Percentiles rank a stretch among this genome's conserved stretches.
phyloP scores from a whole-genome alignment of 2,329 filamentous ascomycete genomes.

The Trichoderma sp. region DNA sequence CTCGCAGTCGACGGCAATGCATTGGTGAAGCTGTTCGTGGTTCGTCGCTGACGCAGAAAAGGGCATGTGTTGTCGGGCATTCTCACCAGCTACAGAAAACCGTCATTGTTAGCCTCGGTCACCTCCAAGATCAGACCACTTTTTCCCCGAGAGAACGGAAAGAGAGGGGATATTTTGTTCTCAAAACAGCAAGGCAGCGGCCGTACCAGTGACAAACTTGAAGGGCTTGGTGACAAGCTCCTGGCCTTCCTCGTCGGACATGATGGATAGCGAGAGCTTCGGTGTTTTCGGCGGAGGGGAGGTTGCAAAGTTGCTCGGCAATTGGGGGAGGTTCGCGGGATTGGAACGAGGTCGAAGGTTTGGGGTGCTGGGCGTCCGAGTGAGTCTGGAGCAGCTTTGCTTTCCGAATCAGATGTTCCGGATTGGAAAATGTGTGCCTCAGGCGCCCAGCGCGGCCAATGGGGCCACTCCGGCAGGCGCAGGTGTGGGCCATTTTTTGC shows the following conservation, averaged over 20 bases:
- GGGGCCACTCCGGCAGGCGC: conserved; percentile 36
- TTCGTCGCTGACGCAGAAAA: conserved; percentile 30
- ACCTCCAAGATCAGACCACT: conserved; percentile 40
- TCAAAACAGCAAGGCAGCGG: background rate
- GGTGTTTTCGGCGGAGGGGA: conserved; percentile 37
- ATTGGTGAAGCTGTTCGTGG: conserved; percentile 37
- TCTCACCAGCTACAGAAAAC: conserved; percentile 49
- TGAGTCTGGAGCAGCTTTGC: conserved; percentile 33
- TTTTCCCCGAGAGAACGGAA: conserved; percentile 29
- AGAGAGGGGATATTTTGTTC: conserved; percentile 42
- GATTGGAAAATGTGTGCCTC: conserved; percentile 44
- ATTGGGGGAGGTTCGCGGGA: conserved; percentile 28
- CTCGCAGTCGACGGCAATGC: conserved; percentile 16
- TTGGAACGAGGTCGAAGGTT: conserved; percentile 37
- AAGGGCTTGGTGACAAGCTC: conserved; percentile 95
- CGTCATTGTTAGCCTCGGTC: conserved; percentile 45
- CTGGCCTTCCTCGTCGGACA: conserved; percentile 81
- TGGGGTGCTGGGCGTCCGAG: conserved; percentile 39
- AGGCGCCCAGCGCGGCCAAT: conserved; percentile 44
- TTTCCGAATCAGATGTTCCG: conserved; percentile 49
- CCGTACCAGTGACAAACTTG: conserved; percentile 99
- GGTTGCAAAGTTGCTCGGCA: conserved; percentile 30
- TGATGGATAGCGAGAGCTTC: conserved; percentile 54
- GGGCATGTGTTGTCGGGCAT: conserved; percentile 30
- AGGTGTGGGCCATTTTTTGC: conserved; percentile 33